phyloP scores from a whole-genome alignment of 2,329 filamentous ascomycete species.

The Orbilia ellipsospora region DNA sequence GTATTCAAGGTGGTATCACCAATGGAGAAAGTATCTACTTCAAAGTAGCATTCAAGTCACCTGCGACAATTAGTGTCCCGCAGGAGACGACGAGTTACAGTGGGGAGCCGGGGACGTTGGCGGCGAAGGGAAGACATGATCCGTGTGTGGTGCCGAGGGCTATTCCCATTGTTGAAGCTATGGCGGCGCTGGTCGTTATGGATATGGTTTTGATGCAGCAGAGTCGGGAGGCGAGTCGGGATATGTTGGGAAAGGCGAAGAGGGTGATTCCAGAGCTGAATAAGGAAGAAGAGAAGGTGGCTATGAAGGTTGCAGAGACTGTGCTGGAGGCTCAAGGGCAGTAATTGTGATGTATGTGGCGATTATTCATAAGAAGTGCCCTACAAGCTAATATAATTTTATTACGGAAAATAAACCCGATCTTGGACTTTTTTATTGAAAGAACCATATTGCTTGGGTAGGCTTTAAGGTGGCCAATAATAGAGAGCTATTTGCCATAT shows the following conservation, averaged over 20 bases:
- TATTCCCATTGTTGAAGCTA: conserved; percentile 88
- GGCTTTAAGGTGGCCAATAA: too few relatives aligned
- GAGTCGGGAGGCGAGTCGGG: conserved; percentile 60
- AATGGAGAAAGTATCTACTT: conserved; percentile 97
- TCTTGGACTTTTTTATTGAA: too few relatives aligned
- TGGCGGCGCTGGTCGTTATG: conserved; percentile 88
- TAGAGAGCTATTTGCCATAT: too few relatives aligned
- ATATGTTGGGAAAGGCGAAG: conserved; percentile 41
- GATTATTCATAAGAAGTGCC: background rate
- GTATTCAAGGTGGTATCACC: conserved; percentile 93
- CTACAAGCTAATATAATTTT: too few relatives aligned
- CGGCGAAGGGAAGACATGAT: conserved; percentile 93
- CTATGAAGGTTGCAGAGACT: conserved; percentile 27
- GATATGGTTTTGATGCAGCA: conserved; percentile 88
- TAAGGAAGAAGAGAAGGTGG: conserved; percentile 33
- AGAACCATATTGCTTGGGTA: too few relatives aligned
- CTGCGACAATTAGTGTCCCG: conserved; percentile 89
- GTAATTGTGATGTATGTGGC: background rate
- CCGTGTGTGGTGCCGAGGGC: conserved; percentile 91
- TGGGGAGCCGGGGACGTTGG: conserved; percentile 78
- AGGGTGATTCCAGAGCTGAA: conserved; percentile 38
- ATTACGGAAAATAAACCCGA: too few relatives aligned
- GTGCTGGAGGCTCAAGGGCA: background rate
- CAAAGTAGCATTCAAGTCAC: conserved; percentile 91
- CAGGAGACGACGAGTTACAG: conserved; percentile 86